Evolutionary conservation across 2,329 filamentous ascomycete genomes (phyloP).

Genomic region (Claviceps lovelessii): DNA sequence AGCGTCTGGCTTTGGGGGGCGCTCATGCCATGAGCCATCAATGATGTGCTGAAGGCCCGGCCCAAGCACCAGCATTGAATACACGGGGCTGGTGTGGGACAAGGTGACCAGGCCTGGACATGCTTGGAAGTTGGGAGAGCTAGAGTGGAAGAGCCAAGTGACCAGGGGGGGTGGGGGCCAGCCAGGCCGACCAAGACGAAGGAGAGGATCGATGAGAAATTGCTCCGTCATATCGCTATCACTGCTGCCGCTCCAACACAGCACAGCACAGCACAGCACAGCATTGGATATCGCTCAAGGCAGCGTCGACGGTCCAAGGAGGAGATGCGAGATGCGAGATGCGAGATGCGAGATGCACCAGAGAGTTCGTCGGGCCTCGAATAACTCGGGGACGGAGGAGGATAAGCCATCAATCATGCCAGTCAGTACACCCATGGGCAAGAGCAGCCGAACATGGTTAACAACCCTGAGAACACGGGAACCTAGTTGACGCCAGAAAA

Average conservation of each 20-base stretch:
- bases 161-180: conserved; percentile 5
- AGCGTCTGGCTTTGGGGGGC: conserved; percentile 4
- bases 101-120: conserved; percentile 2
- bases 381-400: too few species aligned
- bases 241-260: not conserved
- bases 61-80: not conserved
- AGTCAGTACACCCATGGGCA: not conserved
- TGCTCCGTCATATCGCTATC: conserved; percentile 1
- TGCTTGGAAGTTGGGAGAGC: conserved; percentile 1
- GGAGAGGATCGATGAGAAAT: conserved; percentile 1
- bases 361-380: not conserved
- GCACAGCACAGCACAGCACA: not conserved
- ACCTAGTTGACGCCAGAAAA: not conserved
- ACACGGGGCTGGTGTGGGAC: conserved; percentile 6
- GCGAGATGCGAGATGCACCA: not conserved
- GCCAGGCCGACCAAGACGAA: not conserved
- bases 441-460: not conserved
- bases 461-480: not conserved
- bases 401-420: not conserved
- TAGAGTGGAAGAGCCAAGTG: not conserved
- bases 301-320: not conserved
- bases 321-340: too few species aligned
- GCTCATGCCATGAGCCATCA: not conserved
- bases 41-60: conserved; percentile 2
- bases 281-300: not conserved